Conservation (phyloP, 257 asterid species). For the Cordia subcordata region DNA sequence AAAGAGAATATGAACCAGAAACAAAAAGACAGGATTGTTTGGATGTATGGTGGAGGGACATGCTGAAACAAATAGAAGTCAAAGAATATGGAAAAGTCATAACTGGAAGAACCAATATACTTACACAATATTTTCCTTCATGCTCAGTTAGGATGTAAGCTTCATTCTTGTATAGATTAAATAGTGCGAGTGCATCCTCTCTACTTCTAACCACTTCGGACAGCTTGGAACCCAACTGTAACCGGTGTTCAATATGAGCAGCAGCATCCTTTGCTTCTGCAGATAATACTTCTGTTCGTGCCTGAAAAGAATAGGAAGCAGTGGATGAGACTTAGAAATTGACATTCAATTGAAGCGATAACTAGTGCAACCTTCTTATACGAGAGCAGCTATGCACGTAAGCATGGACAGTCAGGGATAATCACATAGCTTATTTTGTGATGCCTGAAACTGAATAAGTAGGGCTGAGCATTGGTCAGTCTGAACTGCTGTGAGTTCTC, state of each 20-base stretch:
- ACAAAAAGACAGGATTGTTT: too few relatives aligned
- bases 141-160: conserved; percentile 76
- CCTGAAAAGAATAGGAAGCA: conserved; percentile 26
- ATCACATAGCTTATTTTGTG: too few relatives aligned
- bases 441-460: too few relatives aligned
- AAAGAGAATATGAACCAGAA: too few relatives aligned
- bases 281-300: conserved; percentile 52
- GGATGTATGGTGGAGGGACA: too few relatives aligned
- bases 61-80: neutral
- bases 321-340: neutral
- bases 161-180: conserved; percentile 67
- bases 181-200: conserved; percentile 67
- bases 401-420: too few relatives aligned
- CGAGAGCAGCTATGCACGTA: too few relatives aligned
- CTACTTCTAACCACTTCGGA: conserved; percentile 62
- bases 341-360: neutral
- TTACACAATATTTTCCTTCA: conserved; percentile 75
- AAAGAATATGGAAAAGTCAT: conserved; percentile 1
- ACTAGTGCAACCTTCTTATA: too few relatives aligned
- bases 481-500: too few relatives aligned
- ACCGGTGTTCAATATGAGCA: conserved; percentile 52
- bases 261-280: conserved; percentile 86
- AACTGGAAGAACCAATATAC: conserved; percentile 18
- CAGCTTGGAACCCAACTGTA: conserved; percentile 75
- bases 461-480: too few relatives aligned